Evolutionary conservation across 306 rosid species (phyloP), one percentile per base, ranked within the genome.

Genomic region (Prunus fruticosa): DNA sequence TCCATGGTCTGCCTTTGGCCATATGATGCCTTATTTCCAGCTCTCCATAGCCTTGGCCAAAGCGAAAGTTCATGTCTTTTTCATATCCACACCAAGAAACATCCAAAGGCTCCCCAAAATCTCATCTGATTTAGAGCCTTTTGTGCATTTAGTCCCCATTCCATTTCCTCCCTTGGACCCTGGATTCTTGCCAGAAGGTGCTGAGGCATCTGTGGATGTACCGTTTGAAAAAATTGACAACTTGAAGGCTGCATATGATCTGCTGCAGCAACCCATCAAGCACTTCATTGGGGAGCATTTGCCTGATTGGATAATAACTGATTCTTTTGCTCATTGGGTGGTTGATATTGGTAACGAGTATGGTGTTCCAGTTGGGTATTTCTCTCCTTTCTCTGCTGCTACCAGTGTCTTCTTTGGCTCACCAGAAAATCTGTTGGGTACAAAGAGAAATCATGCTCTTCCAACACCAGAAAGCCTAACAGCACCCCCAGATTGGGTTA

Each of bases 1-100:
- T 46, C 81, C 77, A 41, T 81, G 54, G 53, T 81, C 80, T 11
- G 69, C 80, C 47, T 81, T 81, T 20, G 80, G 80, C 18, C 78
- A 81, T 57, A 23, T 76, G 11, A 34, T 65, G 3, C 74, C 81
- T 1, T 69, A 22, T 47, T 65, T 64, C 2, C 82, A 79, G 28
- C 82, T 79, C 41, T 57, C 73, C 41, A 10, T 79, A 7, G 78
- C 74, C 50, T 16, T 79, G 16, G 82, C 82, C 20, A 79, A 72
- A 53, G 19, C 78, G 5, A 62, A 62, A 2, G 78, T 72, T 43
- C 74, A 72, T 54, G 78, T 72, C 52, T 79, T 66, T 34, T 65
- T 53, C 73, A 54, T 72, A 14, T 72, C 82, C 13, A 72, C 82
- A 11, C 78, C 82, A 11, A 79, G 11, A 45, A 79, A 65, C 64